phyloP scores from a whole-genome alignment of 2,329 filamentous ascomycete species.

The Cytospora schulzeri region DNA sequence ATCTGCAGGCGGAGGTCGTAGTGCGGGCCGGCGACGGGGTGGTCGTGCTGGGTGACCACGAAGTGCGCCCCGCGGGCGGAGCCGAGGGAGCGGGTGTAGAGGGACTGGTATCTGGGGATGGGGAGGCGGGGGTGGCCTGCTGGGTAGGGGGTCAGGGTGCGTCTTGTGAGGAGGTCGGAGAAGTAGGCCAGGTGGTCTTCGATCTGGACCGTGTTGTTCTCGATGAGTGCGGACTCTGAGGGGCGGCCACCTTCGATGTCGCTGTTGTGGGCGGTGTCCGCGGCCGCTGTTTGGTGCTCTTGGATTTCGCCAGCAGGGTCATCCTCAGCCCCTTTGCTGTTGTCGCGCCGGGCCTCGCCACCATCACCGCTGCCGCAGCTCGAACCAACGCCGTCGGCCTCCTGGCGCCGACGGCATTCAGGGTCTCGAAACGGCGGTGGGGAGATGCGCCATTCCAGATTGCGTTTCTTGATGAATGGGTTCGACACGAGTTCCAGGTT shows the following conservation, averaged over 20 bases:
- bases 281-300: no score
- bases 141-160: slow-evolving; percentile 32
- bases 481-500: slow-evolving; percentile 45
- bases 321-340: no score
- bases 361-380: no score
- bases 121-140: slow-evolving; percentile 37
- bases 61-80: slow-evolving; percentile 54
- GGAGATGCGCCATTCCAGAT: slow-evolving; percentile 43
- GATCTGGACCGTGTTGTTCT: slow-evolving; percentile 42
- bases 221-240: slow-evolving; percentile 41
- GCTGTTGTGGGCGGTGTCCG: background rate
- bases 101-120: slow-evolving; percentile 38
- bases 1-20: slow-evolving; percentile 74
- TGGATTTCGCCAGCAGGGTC: background rate
- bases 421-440: slow-evolving; percentile 30
- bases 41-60: slow-evolving; percentile 73
- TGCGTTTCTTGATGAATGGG: slow-evolving; percentile 50
- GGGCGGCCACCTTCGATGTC: background rate
- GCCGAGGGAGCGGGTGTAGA: slow-evolving; percentile 41
- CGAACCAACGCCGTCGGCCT: no score
- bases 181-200: slow-evolving; percentile 46
- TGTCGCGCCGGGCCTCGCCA: no score
- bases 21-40: slow-evolving; percentile 67
- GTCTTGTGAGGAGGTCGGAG: slow-evolving; percentile 36
- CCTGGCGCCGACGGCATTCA: slow-evolving; percentile 31